Percentiles rank a stretch among this genome's conserved stretches.
These are phyloP conservation scores for Podila epicladia DNA, from an alignment of 192 early-diverging fungal genomes.

Conservation along the genomic window DNA sequence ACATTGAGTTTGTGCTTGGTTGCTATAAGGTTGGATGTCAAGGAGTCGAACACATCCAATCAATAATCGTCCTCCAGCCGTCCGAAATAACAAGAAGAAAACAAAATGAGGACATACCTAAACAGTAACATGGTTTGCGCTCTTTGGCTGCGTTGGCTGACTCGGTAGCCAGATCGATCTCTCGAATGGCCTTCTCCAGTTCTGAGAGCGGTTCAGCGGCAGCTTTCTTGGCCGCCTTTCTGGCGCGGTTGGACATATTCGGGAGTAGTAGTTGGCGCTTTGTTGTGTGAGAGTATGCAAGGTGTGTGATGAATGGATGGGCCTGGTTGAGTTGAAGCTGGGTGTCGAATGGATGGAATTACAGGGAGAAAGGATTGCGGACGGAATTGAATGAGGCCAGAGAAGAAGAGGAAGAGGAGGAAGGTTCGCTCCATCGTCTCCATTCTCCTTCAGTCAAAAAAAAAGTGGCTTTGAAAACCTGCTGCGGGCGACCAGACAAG, in stretches of 20 bases:
- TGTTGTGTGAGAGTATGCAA: background rate
- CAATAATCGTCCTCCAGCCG: background rate
- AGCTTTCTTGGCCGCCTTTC: conserved; percentile 55
- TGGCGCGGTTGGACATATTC: conserved; percentile 47
- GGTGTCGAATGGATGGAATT: too few relatives aligned
- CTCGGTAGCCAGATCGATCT: conserved; percentile 58
- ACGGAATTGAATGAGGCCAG: conserved; percentile 3
- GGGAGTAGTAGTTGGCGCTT: background rate
- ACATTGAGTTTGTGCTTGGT: conserved; percentile 63
- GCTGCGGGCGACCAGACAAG: background rate
- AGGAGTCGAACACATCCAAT: background rate
- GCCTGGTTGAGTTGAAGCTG: too few relatives aligned
- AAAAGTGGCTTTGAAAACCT: conserved; percentile 2
- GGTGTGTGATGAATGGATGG: background rate
- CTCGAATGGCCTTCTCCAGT: conserved; percentile 57
- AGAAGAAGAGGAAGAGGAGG: background rate
- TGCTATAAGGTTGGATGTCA: conserved; percentile 32
- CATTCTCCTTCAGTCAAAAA: conserved; percentile 2
- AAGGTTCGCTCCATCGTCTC: conserved; percentile 13
- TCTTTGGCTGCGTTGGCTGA: conserved; percentile 51
- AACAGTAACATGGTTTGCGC: conserved; percentile 58
- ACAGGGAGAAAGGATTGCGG: background rate
- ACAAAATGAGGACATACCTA: conserved; percentile 42
- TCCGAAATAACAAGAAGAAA: background rate
- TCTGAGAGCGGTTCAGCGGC: conserved; percentile 53